A percentile compares a stretch with the other conserved stretches of the same genome.
Evolutionary conservation across 768 basidiomycete species (phyloP).

Genomic region (Pisolithus albus): DNA sequence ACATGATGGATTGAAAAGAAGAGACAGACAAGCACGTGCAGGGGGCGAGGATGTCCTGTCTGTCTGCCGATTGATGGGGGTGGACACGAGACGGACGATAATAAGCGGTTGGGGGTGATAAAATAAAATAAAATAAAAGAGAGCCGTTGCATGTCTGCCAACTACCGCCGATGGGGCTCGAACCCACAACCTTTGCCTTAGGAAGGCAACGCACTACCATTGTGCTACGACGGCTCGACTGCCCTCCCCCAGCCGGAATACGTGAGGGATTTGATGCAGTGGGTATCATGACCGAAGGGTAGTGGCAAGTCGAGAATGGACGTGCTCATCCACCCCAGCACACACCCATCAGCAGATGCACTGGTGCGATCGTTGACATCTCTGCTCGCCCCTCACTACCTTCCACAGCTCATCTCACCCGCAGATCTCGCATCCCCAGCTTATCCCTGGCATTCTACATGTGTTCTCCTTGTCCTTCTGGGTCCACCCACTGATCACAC

Average conservation of each 20-base stretch:
- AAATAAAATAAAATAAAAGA: background rate
- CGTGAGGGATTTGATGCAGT: no score
- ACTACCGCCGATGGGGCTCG: conserved; percentile 33
- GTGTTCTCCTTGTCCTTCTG: conserved; percentile 79
- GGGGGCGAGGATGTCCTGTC: no score
- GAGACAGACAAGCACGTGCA: no score
- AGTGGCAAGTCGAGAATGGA: conserved; percentile 39
- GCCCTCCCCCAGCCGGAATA: background rate
- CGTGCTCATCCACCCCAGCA: conserved; percentile 67
- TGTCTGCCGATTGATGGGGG: no score
- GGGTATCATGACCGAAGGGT: background rate
- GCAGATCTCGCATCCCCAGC: conserved; percentile 47
- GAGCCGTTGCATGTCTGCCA: conserved; percentile 2
- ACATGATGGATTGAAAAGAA: conserved; percentile 8
- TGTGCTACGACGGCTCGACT: conserved; percentile 31
- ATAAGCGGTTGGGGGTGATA: background rate
- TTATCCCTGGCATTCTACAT: conserved; percentile 72
- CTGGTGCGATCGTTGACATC: conserved; percentile 45
- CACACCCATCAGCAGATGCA: conserved; percentile 46
- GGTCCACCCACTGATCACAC: conserved; percentile 37
- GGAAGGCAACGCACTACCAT: conserved; percentile 35
- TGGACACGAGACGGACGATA: no score
- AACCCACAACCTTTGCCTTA: conserved; percentile 35
- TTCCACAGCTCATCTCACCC: conserved; percentile 62
- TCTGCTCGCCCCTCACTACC: conserved; percentile 66